Evolutionary conservation across 768 basidiomycete species (phyloP).

Genomic region (Chiua virens): DNA sequence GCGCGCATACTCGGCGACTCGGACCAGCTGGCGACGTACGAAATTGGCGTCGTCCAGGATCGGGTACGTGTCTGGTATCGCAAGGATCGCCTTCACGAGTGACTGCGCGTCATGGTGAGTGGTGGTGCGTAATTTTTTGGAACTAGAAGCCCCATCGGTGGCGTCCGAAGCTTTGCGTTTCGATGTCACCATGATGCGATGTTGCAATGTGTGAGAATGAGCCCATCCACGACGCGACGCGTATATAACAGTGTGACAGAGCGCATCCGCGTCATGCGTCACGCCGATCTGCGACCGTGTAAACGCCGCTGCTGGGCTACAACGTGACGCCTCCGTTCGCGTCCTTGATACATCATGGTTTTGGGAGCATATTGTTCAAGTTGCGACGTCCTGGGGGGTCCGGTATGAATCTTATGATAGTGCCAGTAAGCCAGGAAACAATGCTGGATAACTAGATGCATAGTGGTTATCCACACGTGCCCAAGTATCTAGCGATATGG

Average conservation of each 20-base stretch:
- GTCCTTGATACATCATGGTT: too few species aligned
- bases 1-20: slow-evolving; percentile 35
- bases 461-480: too few species aligned
- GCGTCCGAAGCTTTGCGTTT: slow-evolving; percentile 41
- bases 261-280: slow-evolving; percentile 29
- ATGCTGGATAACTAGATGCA: too few species aligned
- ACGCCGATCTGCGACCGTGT: slow-evolving; percentile 3
- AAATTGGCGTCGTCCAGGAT: slow-evolving; percentile 36
- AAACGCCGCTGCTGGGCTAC: too few species aligned
- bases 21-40: slow-evolving; percentile 27
- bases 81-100: slow-evolving; percentile 40
- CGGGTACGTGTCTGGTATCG: slow-evolving; percentile 34
- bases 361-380: too few species aligned
- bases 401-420: too few species aligned
- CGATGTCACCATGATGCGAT: slow-evolving; percentile 9
- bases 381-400: too few species aligned
- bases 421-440: too few species aligned
- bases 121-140: slow-evolving; percentile 30
- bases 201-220: not conserved
- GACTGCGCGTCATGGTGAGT: slow-evolving; percentile 34
- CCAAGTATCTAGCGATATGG: too few species aligned
- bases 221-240: slow-evolving; percentile 5
- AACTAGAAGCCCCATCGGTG: slow-evolving; percentile 3
- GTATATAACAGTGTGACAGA: slow-evolving; percentile 19
- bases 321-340: too few species aligned